Evolutionary conservation across 345 rosid genomes (phyloP).

Genomic region (Dovyalis caffra): DNA sequence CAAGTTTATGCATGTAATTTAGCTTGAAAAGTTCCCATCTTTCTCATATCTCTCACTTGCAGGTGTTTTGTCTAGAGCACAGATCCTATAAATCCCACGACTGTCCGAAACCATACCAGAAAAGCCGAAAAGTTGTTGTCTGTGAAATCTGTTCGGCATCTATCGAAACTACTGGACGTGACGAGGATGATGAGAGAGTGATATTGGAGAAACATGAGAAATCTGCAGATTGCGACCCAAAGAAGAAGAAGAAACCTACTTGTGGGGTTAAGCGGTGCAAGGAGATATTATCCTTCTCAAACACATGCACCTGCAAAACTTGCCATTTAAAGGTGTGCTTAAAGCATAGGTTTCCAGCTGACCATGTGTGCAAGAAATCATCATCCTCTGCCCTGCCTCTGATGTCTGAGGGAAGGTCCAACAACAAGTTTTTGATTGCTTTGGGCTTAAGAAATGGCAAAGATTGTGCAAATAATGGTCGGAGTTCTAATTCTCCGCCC

Average conservation of each 20-base stretch:
- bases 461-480: constrained; percentile 37
- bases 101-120: constrained; percentile 57
- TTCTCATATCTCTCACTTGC: background rate
- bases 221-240: constrained; percentile 62
- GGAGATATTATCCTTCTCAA: constrained; percentile 65
- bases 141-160: constrained; percentile 67
- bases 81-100: constrained; percentile 63
- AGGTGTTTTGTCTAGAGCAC: constrained; percentile 80
- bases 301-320: constrained; percentile 63
- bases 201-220: constrained; percentile 52
- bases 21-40: background rate
- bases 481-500: constrained; percentile 23
- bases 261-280: constrained; percentile 70
- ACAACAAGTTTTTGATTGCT: constrained; percentile 58
- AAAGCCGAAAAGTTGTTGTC: constrained; percentile 63
- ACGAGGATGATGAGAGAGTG: constrained; percentile 39
- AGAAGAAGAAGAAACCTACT: constrained; percentile 57
- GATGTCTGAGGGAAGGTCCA: constrained; percentile 27
- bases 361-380: constrained; percentile 53
- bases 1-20: background rate
- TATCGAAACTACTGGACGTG: constrained; percentile 58
- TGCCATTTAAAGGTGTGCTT: constrained; percentile 70
- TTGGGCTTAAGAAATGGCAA: constrained; percentile 49
- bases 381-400: background rate
- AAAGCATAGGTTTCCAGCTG: constrained; percentile 72